Evolutionary conservation across 768 basidiomycete species (phyloP).

Genomic region (Russula virescens): DNA sequence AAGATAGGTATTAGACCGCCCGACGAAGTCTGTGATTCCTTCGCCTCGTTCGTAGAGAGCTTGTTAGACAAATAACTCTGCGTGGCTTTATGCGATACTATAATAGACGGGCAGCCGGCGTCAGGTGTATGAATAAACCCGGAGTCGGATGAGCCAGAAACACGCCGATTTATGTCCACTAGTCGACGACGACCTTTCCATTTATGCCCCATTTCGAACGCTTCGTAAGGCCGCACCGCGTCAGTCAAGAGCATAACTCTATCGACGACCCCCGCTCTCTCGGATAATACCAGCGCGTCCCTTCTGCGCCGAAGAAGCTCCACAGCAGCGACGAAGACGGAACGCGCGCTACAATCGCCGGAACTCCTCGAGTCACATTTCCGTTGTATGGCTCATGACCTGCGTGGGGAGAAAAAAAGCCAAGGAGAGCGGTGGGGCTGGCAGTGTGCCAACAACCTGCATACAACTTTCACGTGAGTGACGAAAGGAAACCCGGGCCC

Average conservation of each 20-base stretch:
- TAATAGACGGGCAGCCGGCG: slow-evolving; percentile 4
- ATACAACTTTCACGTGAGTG: slow-evolving; percentile 27
- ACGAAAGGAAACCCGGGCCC: slow-evolving; percentile 15
- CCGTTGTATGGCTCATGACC: slow-evolving; percentile 36
- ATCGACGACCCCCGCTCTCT: slow-evolving; percentile 54
- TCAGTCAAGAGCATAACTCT: slow-evolving; percentile 54
- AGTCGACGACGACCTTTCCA: slow-evolving; percentile 75
- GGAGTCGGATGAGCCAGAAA: neutral
- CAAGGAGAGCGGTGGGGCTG: slow-evolving; percentile 66
- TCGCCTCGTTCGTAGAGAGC: slow-evolving; percentile 49
- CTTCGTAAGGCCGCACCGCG: slow-evolving; percentile 52
- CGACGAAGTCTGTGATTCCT: slow-evolving; percentile 49
- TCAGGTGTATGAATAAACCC: slow-evolving; percentile 9
- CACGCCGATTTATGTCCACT: slow-evolving; percentile 40
- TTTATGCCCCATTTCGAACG: slow-evolving; percentile 65
- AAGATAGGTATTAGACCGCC: slow-evolving; percentile 38
- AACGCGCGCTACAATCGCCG: slow-evolving; percentile 76
- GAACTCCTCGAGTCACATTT: slow-evolving; percentile 73
- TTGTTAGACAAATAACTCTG: slow-evolving; percentile 29
- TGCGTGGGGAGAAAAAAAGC: slow-evolving; percentile 62
- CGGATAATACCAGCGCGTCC: slow-evolving; percentile 61
- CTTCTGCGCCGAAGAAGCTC: slow-evolving; percentile 63
- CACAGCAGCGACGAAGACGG: slow-evolving; percentile 68
- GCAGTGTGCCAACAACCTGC: slow-evolving; percentile 68
- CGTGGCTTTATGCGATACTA: slow-evolving; percentile 2